Percentiles rank a stretch among this genome's conserved stretches.
Conservation (phyloP, 2,329 filamentous ascomycete genomes). For the Furcasterigmium furcatum region DNA sequence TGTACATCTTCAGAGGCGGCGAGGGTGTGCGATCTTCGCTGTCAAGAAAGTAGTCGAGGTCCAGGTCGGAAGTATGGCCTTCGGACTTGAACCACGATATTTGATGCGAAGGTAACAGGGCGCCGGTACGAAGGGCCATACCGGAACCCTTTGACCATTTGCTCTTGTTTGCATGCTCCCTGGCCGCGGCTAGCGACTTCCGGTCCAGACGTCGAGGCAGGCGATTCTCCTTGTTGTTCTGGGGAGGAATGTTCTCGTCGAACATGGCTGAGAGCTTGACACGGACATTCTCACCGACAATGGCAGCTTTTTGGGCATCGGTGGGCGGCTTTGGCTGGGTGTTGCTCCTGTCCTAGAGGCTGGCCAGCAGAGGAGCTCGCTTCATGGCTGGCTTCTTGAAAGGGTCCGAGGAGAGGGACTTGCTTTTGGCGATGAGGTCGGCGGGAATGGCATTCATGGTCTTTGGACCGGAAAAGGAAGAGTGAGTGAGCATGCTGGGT, state of each 20-base stretch:
- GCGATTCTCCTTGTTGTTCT: background rate
- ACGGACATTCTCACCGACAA: background rate
- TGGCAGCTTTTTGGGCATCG: background rate
- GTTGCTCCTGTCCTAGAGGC: constrained; percentile 1
- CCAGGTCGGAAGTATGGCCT: background rate
- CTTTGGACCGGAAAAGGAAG: background rate
- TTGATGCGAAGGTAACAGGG: background rate
- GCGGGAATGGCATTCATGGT: background rate
- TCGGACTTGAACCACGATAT: background rate
- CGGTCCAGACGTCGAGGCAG: background rate
- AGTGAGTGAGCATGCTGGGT: background rate
- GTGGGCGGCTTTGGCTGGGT: background rate
- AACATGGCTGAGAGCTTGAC: background rate
- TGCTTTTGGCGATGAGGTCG: background rate
- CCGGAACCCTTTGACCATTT: too few species aligned
- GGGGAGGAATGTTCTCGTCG: background rate
- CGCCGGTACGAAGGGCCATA: too few species aligned
- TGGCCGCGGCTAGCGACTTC: too few species aligned
- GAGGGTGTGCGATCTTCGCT: background rate
- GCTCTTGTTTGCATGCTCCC: too few species aligned
- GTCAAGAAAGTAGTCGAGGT: background rate
- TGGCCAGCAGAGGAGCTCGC: background rate
- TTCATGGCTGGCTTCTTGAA: background rate
- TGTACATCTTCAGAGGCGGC: background rate
- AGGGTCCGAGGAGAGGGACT: background rate